A percentile compares a stretch with the other conserved stretches of the same genome.
Conservation (phyloP, 352 stramenopile species). For the Globisporangium lucens region DNA sequence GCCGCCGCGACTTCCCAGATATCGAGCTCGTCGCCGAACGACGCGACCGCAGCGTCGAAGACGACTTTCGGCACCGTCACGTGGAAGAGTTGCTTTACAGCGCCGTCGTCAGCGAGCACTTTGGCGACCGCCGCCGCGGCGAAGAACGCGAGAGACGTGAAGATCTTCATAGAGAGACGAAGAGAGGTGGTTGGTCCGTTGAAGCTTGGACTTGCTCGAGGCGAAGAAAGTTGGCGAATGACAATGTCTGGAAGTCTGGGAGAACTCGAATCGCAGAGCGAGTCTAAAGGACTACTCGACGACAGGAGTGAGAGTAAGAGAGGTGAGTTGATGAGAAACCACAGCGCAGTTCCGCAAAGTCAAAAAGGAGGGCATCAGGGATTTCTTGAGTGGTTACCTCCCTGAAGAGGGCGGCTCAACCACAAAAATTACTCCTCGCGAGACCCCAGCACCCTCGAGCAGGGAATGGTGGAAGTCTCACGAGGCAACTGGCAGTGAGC, state of each 20-base stretch:
- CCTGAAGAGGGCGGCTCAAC: too few species aligned
- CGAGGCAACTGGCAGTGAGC: too few species aligned
- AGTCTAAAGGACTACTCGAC: not conserved
- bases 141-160: conserved; percentile 19
- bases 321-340: not conserved
- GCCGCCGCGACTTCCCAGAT: conserved; percentile 6
- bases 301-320: too few species aligned
- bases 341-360: not conserved
- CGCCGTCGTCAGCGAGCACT: conserved; percentile 15
- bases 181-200: not conserved
- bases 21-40: conserved; percentile 10
- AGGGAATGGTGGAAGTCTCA: too few species aligned
- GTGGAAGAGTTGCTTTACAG: conserved; percentile 28
- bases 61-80: conserved; percentile 27
- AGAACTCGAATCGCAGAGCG: not conserved
- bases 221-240: not conserved
- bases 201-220: not conserved
- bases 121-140: conserved; percentile 12
- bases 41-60: conserved; percentile 6
- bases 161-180: conserved; percentile 27
- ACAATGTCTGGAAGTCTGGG: not conserved
- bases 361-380: not conserved
- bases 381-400: not conserved
- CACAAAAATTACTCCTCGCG: not conserved
- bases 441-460: too few species aligned